These are phyloP conservation scores for Urtica urens DNA, from an alignment of 306 rosid species.

Conservation along the genomic window DNA sequence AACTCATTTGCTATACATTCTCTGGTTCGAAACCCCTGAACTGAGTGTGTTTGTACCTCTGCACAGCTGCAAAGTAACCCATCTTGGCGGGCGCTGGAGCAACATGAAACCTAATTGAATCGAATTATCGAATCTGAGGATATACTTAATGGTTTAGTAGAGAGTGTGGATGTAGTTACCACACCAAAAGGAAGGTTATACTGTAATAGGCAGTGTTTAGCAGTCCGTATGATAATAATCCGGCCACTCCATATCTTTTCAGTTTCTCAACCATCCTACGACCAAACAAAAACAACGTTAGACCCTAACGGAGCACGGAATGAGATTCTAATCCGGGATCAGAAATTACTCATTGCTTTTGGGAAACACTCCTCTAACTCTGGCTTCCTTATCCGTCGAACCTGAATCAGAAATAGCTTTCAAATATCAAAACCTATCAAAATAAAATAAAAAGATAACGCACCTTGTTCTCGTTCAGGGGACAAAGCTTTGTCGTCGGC, in stretches of 20 bases:
- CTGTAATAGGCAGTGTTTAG: conserved; percentile 81
- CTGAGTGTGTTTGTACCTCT: conserved; percentile 34
- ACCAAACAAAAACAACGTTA: conserved; percentile 23
- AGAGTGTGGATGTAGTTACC: no score
- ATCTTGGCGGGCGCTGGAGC: conserved; percentile 73
- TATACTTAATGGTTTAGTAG: no score
- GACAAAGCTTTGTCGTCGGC: no score
- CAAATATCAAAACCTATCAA: conserved; percentile 9
- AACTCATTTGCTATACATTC: neutral
- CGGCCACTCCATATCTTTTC: conserved; percentile 71
- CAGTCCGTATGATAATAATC: conserved; percentile 73
- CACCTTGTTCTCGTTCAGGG: no score
- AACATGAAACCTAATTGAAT: conserved; percentile 60
- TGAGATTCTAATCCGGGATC: conserved; percentile 20
- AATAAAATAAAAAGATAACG: neutral
- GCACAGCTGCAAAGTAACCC: conserved; percentile 78
- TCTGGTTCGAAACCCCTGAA: neutral
- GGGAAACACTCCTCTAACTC: conserved; percentile 19
- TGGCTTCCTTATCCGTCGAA: conserved; percentile 32
- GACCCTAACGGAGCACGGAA: conserved; percentile 20
- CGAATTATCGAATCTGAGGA: no score
- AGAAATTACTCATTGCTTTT: conserved; percentile 43
- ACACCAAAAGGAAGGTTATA: conserved; percentile 67
- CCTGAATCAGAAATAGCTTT: conserved; percentile 27
- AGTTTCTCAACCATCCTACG: conserved; percentile 44